These are phyloP conservation scores for Trichoderma erinaceum DNA, from an alignment of 495 filamentous ascomycete species.

Conservation along the genomic window DNA sequence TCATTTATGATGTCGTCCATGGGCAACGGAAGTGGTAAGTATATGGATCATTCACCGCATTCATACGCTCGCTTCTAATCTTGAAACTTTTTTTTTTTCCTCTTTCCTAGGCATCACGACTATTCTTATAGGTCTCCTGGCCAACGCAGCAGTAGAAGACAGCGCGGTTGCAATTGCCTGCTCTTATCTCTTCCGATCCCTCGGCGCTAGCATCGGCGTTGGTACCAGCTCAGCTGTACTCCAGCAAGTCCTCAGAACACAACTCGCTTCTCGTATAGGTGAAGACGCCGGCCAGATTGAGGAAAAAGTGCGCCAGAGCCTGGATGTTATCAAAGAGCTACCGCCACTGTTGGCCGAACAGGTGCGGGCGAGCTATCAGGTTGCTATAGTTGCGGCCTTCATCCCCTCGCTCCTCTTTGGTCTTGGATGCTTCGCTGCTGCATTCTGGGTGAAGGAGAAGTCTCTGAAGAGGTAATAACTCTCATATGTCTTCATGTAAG, in stretches of 20 bases:
- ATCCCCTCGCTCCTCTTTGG: slow-evolving; percentile 26
- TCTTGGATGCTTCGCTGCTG: slow-evolving; percentile 23
- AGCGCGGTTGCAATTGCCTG: slow-evolving; percentile 78
- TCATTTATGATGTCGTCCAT: slow-evolving; percentile 40
- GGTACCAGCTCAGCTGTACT: slow-evolving; percentile 65
- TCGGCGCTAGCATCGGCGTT: slow-evolving; percentile 72
- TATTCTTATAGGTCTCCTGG: slow-evolving; percentile 56
- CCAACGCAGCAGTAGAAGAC: slow-evolving; percentile 61
- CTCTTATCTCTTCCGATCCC: slow-evolving; percentile 77
- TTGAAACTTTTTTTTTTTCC: background rate
- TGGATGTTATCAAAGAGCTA: slow-evolving; percentile 65
- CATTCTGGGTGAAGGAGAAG: slow-evolving; percentile 39
- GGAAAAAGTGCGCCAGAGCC: slow-evolving; percentile 61
- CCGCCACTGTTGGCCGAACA: slow-evolving; percentile 52
- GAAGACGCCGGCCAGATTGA: slow-evolving; percentile 65
- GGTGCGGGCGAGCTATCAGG: slow-evolving; percentile 62
- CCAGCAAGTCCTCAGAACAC: slow-evolving; percentile 60
- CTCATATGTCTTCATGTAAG: background rate
- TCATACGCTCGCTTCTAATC: background rate
- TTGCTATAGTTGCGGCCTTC: slow-evolving; percentile 32
- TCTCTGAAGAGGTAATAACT: slow-evolving; percentile 28
- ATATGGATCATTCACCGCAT: background rate
- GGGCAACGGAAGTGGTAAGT: slow-evolving; percentile 18
- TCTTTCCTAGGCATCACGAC: slow-evolving; percentile 46
- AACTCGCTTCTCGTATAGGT: slow-evolving; percentile 48